Conservation (phyloP, 768 basidiomycete species). For the Suillus cothurnatus region DNA sequence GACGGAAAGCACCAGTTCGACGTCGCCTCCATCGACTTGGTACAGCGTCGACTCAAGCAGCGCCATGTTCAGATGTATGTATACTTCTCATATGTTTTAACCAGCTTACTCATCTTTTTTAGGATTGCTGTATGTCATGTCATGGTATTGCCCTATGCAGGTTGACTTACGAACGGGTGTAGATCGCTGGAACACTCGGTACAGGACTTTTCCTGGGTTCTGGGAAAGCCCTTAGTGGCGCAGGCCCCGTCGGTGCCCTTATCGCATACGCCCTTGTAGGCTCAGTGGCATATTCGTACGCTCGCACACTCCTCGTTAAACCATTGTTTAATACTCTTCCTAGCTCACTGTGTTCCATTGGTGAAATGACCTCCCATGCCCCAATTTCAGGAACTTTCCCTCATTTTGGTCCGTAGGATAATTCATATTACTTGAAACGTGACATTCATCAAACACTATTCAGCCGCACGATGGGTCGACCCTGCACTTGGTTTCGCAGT, state of each 20-base stretch:
- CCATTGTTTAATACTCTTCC: slow-evolving; percentile 1
- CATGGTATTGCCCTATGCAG: neutral
- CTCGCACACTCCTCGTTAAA: slow-evolving; percentile 15
- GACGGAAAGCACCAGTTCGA: slow-evolving; percentile 47
- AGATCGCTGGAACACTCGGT: slow-evolving; percentile 78
- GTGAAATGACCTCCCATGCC: slow-evolving; percentile 81
- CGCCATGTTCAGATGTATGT: slow-evolving; percentile 79
- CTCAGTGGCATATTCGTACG: slow-evolving; percentile 64
- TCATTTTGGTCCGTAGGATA: slow-evolving; percentile 52
- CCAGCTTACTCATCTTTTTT: slow-evolving; percentile 1
- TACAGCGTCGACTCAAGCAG: slow-evolving; percentile 74
- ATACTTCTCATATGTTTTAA: neutral
- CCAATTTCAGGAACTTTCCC: slow-evolving; percentile 81
- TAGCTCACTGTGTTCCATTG: slow-evolving; percentile 67
- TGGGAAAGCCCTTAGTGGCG: slow-evolving; percentile 56
- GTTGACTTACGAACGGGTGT: neutral
- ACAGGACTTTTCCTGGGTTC: slow-evolving; percentile 77
- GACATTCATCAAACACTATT: neutral
- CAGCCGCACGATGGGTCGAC: slow-evolving; percentile 60
- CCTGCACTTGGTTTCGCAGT: slow-evolving; percentile 60
- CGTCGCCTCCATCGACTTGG: slow-evolving; percentile 64
- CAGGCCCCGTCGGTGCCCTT: slow-evolving; percentile 69
- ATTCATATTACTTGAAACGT: neutral
- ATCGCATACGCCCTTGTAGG: slow-evolving; percentile 67
- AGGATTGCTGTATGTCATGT: slow-evolving; percentile 62